These are phyloP conservation scores for Seminavis robusta DNA, from an alignment of 108 stramenopile species.

Conservation along the genomic window DNA sequence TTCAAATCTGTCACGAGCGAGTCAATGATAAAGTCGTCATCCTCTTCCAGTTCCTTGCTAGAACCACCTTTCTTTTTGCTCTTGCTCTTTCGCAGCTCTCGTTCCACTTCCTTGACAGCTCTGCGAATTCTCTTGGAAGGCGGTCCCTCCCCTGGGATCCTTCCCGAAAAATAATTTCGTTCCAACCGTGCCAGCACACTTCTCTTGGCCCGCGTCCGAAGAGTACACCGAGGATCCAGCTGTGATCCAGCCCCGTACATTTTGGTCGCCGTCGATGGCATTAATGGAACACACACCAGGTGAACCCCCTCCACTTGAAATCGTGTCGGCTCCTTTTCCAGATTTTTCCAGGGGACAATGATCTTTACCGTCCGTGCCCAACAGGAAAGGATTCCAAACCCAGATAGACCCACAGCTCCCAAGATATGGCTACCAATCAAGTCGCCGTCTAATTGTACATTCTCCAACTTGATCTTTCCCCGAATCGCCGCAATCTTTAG, in stretches of 20 bases:
- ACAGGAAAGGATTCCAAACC: slow-evolving; percentile 74
- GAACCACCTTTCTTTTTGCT: slow-evolving; percentile 2
- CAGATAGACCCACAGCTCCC: slow-evolving; percentile 66
- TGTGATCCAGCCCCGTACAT: slow-evolving; percentile 57
- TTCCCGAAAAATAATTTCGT: slow-evolving; percentile 66
- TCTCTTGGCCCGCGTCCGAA: slow-evolving; percentile 72
- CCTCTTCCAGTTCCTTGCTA: neutral
- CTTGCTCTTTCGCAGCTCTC: slow-evolving; percentile 30
- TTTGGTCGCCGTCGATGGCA: slow-evolving; percentile 65
- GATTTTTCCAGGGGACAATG: slow-evolving; percentile 57
- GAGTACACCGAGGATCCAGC: slow-evolving; percentile 53
- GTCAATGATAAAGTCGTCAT: slow-evolving; percentile 2
- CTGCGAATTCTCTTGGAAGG: slow-evolving; percentile 33
- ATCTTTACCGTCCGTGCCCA: slow-evolving; percentile 56
- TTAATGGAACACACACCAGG: slow-evolving; percentile 70
- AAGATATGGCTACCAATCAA: slow-evolving; percentile 70
- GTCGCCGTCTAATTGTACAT: slow-evolving; percentile 84
- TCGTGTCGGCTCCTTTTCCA: slow-evolving; percentile 63
- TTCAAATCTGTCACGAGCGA: neutral
- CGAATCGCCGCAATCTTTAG: slow-evolving; percentile 67
- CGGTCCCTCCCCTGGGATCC: slow-evolving; percentile 67
- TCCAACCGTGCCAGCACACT: slow-evolving; percentile 70
- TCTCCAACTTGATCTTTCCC: slow-evolving; percentile 76
- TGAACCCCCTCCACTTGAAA: slow-evolving; percentile 68
- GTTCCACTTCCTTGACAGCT: slow-evolving; percentile 37